Base-by-base conservation (phyloP, 352 stramenopile genomes). In the Phytophthora nicotianae region DNA sequence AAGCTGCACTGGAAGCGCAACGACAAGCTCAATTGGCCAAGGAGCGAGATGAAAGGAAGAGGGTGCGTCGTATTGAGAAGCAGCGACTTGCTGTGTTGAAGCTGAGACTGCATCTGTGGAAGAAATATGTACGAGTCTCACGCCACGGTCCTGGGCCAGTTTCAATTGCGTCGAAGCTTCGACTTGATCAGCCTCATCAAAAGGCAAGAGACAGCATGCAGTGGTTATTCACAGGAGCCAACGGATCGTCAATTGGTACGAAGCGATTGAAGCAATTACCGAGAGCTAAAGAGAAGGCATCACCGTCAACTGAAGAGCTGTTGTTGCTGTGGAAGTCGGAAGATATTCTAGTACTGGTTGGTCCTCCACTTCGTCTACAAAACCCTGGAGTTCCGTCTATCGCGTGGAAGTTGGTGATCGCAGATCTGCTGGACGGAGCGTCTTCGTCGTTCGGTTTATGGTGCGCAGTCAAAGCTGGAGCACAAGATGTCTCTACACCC, bases 331-430 rank as follows among this genome's bases (percentile, higher is more conserved):
- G 70, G 70, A 45, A 57, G 17, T 46, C 72, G 8, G 46, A 89
- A 14, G 74, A 90, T 37, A 59, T 81, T 5, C 0, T 74, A 46
- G 33, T 11, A 11, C 42, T 90, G 33, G 70, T 81, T 40, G 50
- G 62, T 16, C 40, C 56, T 24, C 46, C 62, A n/a, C 65, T 87
- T 51, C 55, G 52, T 2, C 53, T 32, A 23, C 58, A 56, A 46
- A 75, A 66, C 14, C 20, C 58, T 4, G 61, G 21, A 3, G 19
- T 46, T 16, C 50, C 63, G 13, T 59, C 62, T 42, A 68, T 78
- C 8, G 54, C 68, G 8, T 94, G 83, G 83, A 94, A 94, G 55
- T 60, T 92, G 29, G 65, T 91, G 35, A 70, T 94, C 43, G 83
- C 78, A n/a, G 83, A 94, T 61, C 57, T 94, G 11, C 47, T 89